Base-by-base conservation (phyloP, 139 green algal genomes). In the Chlorella sp. region DNA sequence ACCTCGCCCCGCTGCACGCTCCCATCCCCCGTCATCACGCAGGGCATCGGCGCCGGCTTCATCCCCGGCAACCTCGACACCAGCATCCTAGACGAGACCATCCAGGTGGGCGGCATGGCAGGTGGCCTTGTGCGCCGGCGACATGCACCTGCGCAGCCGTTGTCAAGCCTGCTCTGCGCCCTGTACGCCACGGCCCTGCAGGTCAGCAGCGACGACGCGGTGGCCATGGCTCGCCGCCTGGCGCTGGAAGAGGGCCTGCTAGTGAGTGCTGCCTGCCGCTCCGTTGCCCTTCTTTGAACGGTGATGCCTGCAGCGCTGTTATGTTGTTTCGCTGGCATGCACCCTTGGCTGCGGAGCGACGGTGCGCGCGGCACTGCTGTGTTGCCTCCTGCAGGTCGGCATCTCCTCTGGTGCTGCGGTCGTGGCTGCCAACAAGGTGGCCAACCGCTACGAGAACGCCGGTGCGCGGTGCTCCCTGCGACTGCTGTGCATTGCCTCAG, bases 11-110 rank as follows among this genome's bases (percentile, higher is more conserved):
- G n/a, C n/a, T n/a, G n/a, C n/a, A n/a, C n/a, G n/a, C n/a, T n/a
- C n/a, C n/a, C n/a, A n/a, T n/a, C n/a, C n/a, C n/a, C n/a, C n/a
- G n/a, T n/a, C n/a, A n/a, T n/a, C n/a, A n/a, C n/a, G 65, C 91
- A 96, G 77, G 92, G 96, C 81, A 99, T 99, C 67, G 96, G 96
- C 40, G 96, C 96, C 0, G 96, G 96, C 12, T 99, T 99, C 76
- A 89, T 99, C 11, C 96, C 96, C 21, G 91, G 86, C 48, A 94
- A 94, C 78, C 83, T 97, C 23, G 88, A 98, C 74, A 88, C 86
- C 6, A 41, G 66, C n/a, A 48, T 99, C 25, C 83, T 96, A 51
- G 88, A 96, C 71, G 95, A 96, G 83, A 87, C 93, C 42, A 87
- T 97, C n/a, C 77, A 95, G 87, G 89, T 95, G 45, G 5, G 65